Base-by-base conservation (phyloP, 352 stramenopile genomes). In the Phytophthora pistaciae region DNA sequence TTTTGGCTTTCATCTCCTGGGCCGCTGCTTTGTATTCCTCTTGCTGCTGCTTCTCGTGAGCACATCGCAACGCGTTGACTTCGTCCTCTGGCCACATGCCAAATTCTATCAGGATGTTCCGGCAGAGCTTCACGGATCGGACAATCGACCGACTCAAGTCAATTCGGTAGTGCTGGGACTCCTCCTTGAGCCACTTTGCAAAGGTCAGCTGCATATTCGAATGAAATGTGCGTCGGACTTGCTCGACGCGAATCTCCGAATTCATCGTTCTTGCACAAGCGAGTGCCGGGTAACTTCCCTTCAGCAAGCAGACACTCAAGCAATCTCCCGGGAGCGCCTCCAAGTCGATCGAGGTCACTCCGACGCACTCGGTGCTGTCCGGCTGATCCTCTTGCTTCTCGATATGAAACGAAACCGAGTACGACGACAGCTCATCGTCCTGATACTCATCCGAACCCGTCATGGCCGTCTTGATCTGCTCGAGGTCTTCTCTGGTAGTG, bases 321-420 rank as follows among this genome's bases (percentile, higher is more conserved):
- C 27, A 77, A 20, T 67, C 46, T 55, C 66, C 60, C 27, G 27
- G 8, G 29, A 64, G 52, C 27, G 52, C 11, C 5, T 68, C 33
- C 64, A 80, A 69, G 76, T 57, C 78, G 56, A 74, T 50, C 68
- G 66, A 88, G 60, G 16, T 75, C 63, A 53, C 61, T 62, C 31
- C 56, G 0, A 70, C 55, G 49, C 75, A 82, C 11, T 65, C 16
- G 5, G 64, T 71, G 27, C 79, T 76, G 56, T 93, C 85, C 5
- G 83, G 57, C n/a, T 70, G 60, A 0, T 88, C 72, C n/a, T 83
- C 78, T 68, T 92, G 79, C 66, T 88, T 73, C 16, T 89, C 72
- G 38, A 80, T 72, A 64, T 70, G 50, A 79, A 90, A 74, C 58
- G 77, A 62, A 9, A 79, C 75, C 8, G 73, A 79, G 38, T 74